Percentiles rank a stretch among this genome's conserved stretches.
phyloP scores from a whole-genome alignment of 768 basidiomycete genomes.

The Multifurca ochricompacta region DNA sequence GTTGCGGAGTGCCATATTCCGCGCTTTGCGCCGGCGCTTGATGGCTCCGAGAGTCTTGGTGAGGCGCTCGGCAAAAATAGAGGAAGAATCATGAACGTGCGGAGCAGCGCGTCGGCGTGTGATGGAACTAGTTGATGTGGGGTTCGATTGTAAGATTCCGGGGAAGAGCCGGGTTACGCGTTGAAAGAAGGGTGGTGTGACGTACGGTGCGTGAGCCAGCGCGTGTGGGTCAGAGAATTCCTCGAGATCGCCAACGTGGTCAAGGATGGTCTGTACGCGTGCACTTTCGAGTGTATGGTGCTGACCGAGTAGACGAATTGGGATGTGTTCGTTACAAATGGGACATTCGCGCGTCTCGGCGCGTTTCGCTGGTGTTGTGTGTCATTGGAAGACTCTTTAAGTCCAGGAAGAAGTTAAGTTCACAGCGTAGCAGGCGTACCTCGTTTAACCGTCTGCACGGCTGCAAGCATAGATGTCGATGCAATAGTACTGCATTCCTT shows the following conservation, averaged over 20 bases:
- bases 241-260: constrained; percentile 53
- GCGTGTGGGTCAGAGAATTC: constrained; percentile 38
- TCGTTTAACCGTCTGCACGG: constrained; percentile 1
- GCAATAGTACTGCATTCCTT: not conserved
- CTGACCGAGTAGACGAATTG: constrained; percentile 56
- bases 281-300: constrained; percentile 62
- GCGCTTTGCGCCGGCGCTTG: constrained; percentile 60
- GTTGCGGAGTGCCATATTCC: constrained; percentile 59
- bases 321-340: constrained; percentile 64
- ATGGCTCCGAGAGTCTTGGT: constrained; percentile 54
- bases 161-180: not conserved
- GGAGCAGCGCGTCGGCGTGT: constrained; percentile 38
- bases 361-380: constrained; percentile 48
- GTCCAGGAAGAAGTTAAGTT: not conserved
- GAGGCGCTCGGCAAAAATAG: constrained; percentile 28
- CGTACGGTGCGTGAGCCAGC: constrained; percentile 45
- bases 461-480: not conserved
- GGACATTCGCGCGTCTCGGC: constrained; percentile 73
- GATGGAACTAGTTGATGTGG: constrained; percentile 27
- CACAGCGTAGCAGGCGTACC: no score
- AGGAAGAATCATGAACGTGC: constrained; percentile 24
- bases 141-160: constrained; percentile 13
- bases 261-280: constrained; percentile 61
- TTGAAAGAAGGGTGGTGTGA: constrained; percentile 7
- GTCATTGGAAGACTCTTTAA: not conserved